A percentile compares a stretch with the other conserved stretches of the same genome.
phyloP scores from a whole-genome alignment of 202 grass and related monocot species.

The Musa balbisiana region DNA sequence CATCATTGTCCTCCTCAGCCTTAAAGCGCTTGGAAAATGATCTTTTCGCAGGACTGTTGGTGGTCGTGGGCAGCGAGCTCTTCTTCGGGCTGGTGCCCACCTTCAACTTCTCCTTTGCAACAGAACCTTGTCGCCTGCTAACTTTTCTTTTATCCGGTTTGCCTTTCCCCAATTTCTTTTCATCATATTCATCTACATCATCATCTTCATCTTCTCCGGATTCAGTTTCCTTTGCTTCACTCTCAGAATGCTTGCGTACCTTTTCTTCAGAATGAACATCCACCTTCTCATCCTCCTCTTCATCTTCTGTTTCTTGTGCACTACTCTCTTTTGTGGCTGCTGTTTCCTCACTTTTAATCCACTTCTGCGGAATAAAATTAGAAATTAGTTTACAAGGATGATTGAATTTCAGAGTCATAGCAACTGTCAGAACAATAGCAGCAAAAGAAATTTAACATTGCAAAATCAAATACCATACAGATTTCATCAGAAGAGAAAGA shows the following conservation, averaged over 20 bases:
- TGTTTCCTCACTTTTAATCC: constrained; percentile 26
- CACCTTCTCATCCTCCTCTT: constrained; percentile 39
- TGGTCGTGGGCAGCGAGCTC: constrained; percentile 30
- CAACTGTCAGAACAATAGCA: background rate
- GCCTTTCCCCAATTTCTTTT: constrained; percentile 41
- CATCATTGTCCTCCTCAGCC: constrained; percentile 36
- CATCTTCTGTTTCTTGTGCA: constrained; percentile 40
- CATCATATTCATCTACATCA: constrained; percentile 29
- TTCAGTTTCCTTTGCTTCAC: constrained; percentile 51
- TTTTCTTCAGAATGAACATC: constrained; percentile 24
- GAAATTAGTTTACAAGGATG: no score
- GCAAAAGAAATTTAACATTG: constrained; percentile 1
- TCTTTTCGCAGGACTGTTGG: constrained; percentile 37
- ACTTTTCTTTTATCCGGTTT: constrained; percentile 35
- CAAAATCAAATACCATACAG: background rate
- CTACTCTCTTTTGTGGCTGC: constrained; percentile 21
- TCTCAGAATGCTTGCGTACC: constrained; percentile 42
- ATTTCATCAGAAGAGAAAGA: background rate
- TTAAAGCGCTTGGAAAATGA: constrained; percentile 36
- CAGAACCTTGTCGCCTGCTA: constrained; percentile 30
- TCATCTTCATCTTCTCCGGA: constrained; percentile 21
- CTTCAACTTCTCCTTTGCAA: constrained; percentile 43
- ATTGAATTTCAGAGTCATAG: background rate
- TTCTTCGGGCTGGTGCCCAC: constrained; percentile 28
- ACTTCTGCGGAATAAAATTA: constrained; percentile 26